These are phyloP conservation scores for Austroboletus eburneus DNA, from an alignment of 768 basidiomycete species.

Conservation along the genomic window DNA sequence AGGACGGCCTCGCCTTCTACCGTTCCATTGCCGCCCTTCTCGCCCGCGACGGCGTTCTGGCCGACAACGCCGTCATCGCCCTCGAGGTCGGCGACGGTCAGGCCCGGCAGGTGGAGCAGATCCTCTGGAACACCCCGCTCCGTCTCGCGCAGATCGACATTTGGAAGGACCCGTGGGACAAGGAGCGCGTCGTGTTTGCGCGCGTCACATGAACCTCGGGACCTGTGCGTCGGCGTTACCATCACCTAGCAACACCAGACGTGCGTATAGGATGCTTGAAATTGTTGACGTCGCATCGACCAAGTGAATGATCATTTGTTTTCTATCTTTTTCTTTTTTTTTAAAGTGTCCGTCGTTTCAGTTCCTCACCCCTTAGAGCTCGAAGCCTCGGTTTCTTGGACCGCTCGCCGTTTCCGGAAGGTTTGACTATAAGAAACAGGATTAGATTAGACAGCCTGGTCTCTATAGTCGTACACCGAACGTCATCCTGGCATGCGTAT, in stretches of 20 bases:
- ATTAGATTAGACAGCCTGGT: neutral
- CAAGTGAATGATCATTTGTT: neutral
- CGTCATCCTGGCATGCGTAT: neutral
- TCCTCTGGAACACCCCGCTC: slow-evolving; percentile 51
- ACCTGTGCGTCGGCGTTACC: neutral
- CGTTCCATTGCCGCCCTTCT: slow-evolving; percentile 64
- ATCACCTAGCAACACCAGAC: slow-evolving; percentile 16
- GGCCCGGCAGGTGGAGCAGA: slow-evolving; percentile 53
- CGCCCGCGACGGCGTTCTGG: slow-evolving; percentile 47
- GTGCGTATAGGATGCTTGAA: neutral
- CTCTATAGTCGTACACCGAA: neutral
- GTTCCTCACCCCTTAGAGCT: slow-evolving; percentile 3
- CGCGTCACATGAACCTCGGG: slow-evolving; percentile 22
- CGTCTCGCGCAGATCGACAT: slow-evolving; percentile 50
- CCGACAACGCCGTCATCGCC: slow-evolving; percentile 52
- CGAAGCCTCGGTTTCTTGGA: slow-evolving; percentile 8
- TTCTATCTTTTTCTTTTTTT: neutral
- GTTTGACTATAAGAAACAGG: neutral
- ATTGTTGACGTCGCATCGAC: neutral
- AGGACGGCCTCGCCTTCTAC: slow-evolving; percentile 65
- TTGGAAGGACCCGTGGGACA: slow-evolving; percentile 81
- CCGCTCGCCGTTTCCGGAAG: neutral
- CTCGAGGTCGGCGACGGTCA: slow-evolving; percentile 80
- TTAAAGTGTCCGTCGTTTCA: neutral
- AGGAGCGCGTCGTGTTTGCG: slow-evolving; percentile 66